A percentile compares a stretch with the other conserved stretches of the same genome.
Evolutionary conservation across 1,284 basidiomycete species (phyloP).

Genomic region (Austroboletus novae-zelandiae): DNA sequence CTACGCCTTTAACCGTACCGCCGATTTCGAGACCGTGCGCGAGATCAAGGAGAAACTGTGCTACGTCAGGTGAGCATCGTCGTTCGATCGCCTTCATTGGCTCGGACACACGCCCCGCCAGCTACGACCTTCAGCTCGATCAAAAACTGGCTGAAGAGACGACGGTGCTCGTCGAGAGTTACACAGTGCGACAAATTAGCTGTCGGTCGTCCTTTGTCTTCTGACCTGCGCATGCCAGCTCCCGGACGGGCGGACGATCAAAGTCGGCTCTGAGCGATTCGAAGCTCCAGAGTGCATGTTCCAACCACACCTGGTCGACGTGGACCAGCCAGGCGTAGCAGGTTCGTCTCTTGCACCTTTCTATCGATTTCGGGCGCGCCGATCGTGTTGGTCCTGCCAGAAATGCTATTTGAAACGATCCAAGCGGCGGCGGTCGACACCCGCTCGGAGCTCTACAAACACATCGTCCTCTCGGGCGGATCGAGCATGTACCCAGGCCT

Average conservation of each 20-base stretch:
- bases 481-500: conserved; percentile 99
- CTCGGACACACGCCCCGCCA: conserved; percentile 26
- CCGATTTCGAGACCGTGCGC: conserved; percentile 97
- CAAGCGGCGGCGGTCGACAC: conserved; percentile 91
- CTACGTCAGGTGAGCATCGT: conserved; percentile 79
- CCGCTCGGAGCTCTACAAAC: conserved; percentile 93
- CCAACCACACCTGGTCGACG: conserved; percentile 96
- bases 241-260: conserved; percentile 95
- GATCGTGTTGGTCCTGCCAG: conserved; percentile 41
- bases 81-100: neutral
- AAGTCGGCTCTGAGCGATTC: conserved; percentile 98
- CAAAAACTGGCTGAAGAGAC: conserved; percentile 95
- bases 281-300: conserved; percentile 99
- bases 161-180: conserved; percentile 93
- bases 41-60: conserved; percentile 99
- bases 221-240: conserved; percentile 49
- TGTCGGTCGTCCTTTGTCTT: conserved; percentile 2
- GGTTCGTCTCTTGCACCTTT: conserved; percentile 43
- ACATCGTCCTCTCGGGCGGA: conserved; percentile 96
- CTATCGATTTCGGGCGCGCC: neutral
- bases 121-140: conserved; percentile 95
- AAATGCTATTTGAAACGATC: conserved; percentile 96
- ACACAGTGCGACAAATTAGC: conserved; percentile 63
- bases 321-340: conserved; percentile 96
- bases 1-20: conserved; percentile 98